A percentile compares a stretch with the other conserved stretches of the same genome.
Evolutionary conservation across 306 rosid species (phyloP).

Genomic region (Oxytropis ochrocephala): DNA sequence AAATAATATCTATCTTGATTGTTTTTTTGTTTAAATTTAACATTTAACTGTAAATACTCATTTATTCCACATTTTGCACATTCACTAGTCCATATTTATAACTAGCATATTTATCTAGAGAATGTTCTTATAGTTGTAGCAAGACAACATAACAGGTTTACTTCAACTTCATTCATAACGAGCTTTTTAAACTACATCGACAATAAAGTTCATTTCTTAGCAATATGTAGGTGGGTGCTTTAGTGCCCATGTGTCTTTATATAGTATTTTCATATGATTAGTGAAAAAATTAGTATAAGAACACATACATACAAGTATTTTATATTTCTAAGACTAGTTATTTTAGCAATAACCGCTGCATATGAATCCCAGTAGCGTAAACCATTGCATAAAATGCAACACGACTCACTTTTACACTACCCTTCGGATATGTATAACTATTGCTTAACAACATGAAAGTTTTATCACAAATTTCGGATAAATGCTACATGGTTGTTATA

Average conservation of each 20-base stretch:
- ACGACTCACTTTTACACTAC: not conserved
- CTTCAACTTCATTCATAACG: not conserved
- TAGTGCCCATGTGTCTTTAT: too few relatives aligned
- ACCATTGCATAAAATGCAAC: not conserved
- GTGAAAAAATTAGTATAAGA: not conserved
- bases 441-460: not conserved
- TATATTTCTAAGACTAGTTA: too few relatives aligned
- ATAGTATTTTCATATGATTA: too few relatives aligned
- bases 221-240: too few relatives aligned
- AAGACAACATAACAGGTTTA: not conserved
- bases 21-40: too few relatives aligned
- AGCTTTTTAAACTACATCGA: not conserved
- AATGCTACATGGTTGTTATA: not conserved
- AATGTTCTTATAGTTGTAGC: not conserved
- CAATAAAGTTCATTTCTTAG: too few relatives aligned
- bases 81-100: not conserved
- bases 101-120: not conserved
- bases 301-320: not conserved
- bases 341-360: too few relatives aligned
- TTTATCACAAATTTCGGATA: too few relatives aligned
- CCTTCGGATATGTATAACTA: not conserved
- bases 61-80: too few relatives aligned
- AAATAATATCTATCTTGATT: too few relatives aligned
- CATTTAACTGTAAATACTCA: too few relatives aligned
- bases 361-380: too few relatives aligned